Conservation (phyloP, 345 rosid genomes). For the Ceriops decandra region DNA sequence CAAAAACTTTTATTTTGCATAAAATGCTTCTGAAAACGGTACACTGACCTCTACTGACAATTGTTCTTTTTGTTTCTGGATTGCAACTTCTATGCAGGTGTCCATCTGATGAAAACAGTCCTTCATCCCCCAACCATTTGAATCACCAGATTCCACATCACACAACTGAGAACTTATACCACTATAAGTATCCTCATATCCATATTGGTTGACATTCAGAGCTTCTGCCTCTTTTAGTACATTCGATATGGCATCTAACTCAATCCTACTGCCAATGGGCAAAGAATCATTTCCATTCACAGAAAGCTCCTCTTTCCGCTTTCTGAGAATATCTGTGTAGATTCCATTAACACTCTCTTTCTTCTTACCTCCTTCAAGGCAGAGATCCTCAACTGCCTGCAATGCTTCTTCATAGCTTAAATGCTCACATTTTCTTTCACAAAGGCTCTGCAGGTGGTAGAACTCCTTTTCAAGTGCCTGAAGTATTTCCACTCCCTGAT, state of each 20-base stretch:
- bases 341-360: constrained; percentile 57
- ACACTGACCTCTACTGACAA: constrained; percentile 64
- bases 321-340: constrained; percentile 63
- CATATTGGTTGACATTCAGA: constrained; percentile 63
- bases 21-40: constrained; percentile 17
- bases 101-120: constrained; percentile 66
- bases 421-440: constrained; percentile 76
- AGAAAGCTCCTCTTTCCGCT: constrained; percentile 59
- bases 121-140: constrained; percentile 67
- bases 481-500: constrained; percentile 72
- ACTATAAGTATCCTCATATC: constrained; percentile 58
- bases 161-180: constrained; percentile 62
- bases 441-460: constrained; percentile 66
- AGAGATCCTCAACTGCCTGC: constrained; percentile 77
- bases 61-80: constrained; percentile 79
- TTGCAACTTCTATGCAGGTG: constrained; percentile 68
- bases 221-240: constrained; percentile 75
- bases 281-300: constrained; percentile 50
- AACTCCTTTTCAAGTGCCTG: constrained; percentile 77
- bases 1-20: background rate
- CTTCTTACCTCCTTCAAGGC: constrained; percentile 80
- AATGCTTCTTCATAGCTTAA: constrained; percentile 78
- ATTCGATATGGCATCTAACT: constrained; percentile 66
- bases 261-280: constrained; percentile 48
- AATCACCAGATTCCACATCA: constrained; percentile 86